phyloP scores from a whole-genome alignment of 129 eudicot genomes.

The Helianthus tuberosus region DNA sequence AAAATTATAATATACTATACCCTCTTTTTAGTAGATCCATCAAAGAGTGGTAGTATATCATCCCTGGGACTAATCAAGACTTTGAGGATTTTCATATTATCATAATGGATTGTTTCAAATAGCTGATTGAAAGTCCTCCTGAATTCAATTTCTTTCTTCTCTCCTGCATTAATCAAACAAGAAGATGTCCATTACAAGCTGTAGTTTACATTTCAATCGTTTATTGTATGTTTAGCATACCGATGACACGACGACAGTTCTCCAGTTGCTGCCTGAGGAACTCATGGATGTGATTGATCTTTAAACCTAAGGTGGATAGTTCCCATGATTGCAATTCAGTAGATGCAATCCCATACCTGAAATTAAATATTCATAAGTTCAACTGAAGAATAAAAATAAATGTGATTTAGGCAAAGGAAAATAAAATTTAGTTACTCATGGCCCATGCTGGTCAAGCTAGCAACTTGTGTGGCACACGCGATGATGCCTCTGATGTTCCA shows the following conservation, averaged over 20 bases:
- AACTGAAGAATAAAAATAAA: not conserved
- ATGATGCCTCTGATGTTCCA: slow-evolving; percentile 68
- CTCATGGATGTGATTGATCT: slow-evolving; percentile 61
- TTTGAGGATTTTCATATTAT: slow-evolving; percentile 70
- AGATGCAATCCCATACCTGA: slow-evolving; percentile 54
- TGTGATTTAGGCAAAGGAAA: not conserved
- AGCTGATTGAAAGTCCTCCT: slow-evolving; percentile 42
- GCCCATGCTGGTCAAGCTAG: slow-evolving; percentile 58
- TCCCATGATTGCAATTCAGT: slow-evolving; percentile 64
- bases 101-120: slow-evolving; percentile 54
- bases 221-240: slow-evolving; percentile 23
- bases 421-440: slow-evolving; percentile 51
- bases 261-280: slow-evolving; percentile 42
- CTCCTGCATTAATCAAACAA: slow-evolving; percentile 45
- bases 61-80: slow-evolving; percentile 50
- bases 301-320: slow-evolving; percentile 51
- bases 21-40: slow-evolving; percentile 53
- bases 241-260: slow-evolving; percentile 40
- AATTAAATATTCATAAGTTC: slow-evolving; percentile 4
- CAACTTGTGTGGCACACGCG: slow-evolving; percentile 54
- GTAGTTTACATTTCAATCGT: not conserved
- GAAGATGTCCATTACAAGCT: not conserved
- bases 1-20: slow-evolving; percentile 27
- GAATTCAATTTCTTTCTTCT: slow-evolving; percentile 50
- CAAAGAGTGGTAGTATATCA: slow-evolving; percentile 56